Evolutionary conservation across 768 basidiomycete species (phyloP), one percentile per base, ranked within the genome.

Genomic region (Serendipita indica): DNA sequence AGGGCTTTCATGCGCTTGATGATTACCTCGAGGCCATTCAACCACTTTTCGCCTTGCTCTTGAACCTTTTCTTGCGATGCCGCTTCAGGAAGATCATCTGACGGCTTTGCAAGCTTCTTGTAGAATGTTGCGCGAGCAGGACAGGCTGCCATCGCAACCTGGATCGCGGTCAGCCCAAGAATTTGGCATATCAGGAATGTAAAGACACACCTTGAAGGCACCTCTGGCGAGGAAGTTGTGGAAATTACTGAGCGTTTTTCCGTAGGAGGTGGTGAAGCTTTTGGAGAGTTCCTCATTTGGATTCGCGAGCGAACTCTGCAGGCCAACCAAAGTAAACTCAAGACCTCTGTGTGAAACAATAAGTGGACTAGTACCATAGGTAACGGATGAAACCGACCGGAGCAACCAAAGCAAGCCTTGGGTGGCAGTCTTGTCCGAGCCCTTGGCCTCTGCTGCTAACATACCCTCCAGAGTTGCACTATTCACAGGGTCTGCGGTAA

Each of bases 341-440:
- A 93, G 79, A 2, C 91, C 96, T 30, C 92, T 82, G 62, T 3
- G n/a, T n/a, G n/a, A 12, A 33, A 35, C 20, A 39, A 35, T 39
- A 39, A 20, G 22, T 5, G 39, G 35, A 25, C 28, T n/a, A 22
- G 14, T 7, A 5, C 34, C 6, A 27, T 22, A 39, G 25, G 35
- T 3, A 13, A 20, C 27, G 20, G 25, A n/a, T 20, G 45, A 13
- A 35, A 60, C 69, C 33, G 32, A 73, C 73, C 76, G 69, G 49
- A 92, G 77, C 52, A 99, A 79, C 96, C 96, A 99, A 71, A 97
- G 72, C 58, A 97, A 77, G 14, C 90, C 92, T 67, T 93, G 85
- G 0, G 93, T 96, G 2, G 94, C 90, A 0, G 79, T 91, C 78
- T 92, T 89, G 72, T 90, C 86, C 22, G 71, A 72, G 39, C 63